phyloP scores from a whole-genome alignment of 2,329 filamentous ascomycete species.

The Aspergillus versicolor region DNA sequence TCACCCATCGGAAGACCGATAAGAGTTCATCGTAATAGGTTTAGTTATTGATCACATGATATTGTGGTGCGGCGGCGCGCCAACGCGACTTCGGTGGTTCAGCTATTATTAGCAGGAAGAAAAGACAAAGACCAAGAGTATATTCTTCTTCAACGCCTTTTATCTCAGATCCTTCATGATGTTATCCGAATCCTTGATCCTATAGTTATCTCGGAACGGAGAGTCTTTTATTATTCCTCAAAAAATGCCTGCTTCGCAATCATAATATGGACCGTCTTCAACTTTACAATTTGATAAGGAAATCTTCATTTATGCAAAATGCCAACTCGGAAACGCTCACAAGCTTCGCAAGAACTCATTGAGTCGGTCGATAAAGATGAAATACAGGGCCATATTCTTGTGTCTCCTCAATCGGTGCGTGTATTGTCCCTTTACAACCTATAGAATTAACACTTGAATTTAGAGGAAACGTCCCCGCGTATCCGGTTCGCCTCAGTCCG shows the following conservation, averaged over 20 bases:
- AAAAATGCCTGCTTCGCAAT: not conserved
- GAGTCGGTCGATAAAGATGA: constrained; percentile 28
- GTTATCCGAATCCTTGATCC: not conserved
- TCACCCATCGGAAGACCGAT: too few species aligned
- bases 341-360: constrained; percentile 29
- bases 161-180: not conserved
- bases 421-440: not conserved
- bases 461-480: constrained; percentile 46
- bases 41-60: not conserved
- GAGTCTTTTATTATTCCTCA: not conserved
- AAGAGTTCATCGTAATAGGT: too few species aligned
- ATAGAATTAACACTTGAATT: constrained; percentile 14
- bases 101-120: not conserved
- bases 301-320: constrained; percentile 26
- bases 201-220: not conserved
- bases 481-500: constrained; percentile 26
- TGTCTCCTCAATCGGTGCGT: constrained; percentile 33
- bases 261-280: not conserved
- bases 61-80: not conserved
- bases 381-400: constrained; percentile 27
- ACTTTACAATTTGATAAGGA: not conserved
- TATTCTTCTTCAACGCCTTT: not conserved
- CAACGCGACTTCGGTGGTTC: not conserved
- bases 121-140: not conserved
- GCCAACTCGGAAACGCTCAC: constrained; percentile 44